A percentile compares a stretch with the other conserved stretches of the same genome.
Evolutionary conservation across 2,329 filamentous ascomycete species (phyloP).

Genomic region (Alternaria gaisen): DNA sequence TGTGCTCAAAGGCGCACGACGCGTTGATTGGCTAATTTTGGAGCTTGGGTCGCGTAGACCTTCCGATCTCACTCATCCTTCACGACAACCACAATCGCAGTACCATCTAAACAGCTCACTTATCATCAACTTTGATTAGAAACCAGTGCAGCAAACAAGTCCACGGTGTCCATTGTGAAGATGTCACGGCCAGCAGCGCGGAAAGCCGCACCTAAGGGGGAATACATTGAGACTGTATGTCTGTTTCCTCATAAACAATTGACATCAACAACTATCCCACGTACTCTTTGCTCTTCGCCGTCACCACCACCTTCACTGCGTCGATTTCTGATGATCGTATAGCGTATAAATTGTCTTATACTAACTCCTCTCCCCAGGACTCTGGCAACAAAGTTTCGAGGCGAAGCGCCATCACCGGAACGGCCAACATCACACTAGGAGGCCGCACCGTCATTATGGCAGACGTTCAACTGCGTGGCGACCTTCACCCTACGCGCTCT

Average conservation of each 20-base stretch:
- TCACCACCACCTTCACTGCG: background rate
- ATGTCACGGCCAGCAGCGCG: conserved; percentile 63
- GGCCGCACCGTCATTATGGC: conserved; percentile 94
- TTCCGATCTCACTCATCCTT: background rate
- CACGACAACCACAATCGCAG: background rate
- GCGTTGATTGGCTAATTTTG: conserved; percentile 9
- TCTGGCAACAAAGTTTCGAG: conserved; percentile 98
- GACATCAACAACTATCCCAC: background rate
- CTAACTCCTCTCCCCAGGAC: conserved; percentile 65
- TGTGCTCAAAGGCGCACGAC: background rate
- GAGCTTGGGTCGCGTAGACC: conserved; percentile 13
- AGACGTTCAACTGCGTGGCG: conserved; percentile 91
- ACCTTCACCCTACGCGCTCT: conserved; percentile 66
- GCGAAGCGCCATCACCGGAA: conserved; percentile 89
- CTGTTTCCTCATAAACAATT: background rate
- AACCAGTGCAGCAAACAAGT: background rate
- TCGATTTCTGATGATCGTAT: background rate
- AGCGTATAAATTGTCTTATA: background rate
- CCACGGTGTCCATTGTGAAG: background rate
- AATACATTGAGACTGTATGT: conserved; percentile 95
- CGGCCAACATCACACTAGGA: conserved; percentile 96
- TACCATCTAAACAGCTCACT: too few relatives aligned
- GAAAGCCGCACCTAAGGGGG: conserved; percentile 73
- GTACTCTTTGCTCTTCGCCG: background rate
- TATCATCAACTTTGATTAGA: background rate